These are phyloP conservation scores for Fusarium beomiforme DNA, from an alignment of 2,329 filamentous ascomycete species.

Conservation along the genomic window DNA sequence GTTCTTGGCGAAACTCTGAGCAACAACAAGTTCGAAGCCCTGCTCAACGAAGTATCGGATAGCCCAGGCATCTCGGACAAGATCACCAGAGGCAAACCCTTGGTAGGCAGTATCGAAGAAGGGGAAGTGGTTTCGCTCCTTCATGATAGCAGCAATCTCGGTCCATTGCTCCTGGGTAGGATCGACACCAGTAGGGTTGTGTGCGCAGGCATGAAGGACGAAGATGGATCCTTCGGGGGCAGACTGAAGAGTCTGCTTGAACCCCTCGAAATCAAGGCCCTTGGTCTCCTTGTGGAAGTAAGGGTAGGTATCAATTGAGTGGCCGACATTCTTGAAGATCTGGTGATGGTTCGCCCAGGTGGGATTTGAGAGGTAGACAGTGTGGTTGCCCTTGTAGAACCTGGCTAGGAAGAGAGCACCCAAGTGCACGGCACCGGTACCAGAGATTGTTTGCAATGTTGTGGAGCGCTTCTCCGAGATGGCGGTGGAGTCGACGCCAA, in stretches of 20 bases:
- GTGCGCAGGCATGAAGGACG: slow-evolving; percentile 92
- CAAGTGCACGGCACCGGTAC: slow-evolving; percentile 93
- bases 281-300: slow-evolving; percentile 93
- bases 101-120: slow-evolving; percentile 99
- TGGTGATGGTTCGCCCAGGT: slow-evolving; percentile 99
- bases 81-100: slow-evolving; percentile 93
- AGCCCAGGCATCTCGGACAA: slow-evolving; percentile 87
- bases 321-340: slow-evolving; percentile 91
- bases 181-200: slow-evolving; percentile 98
- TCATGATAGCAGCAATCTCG: slow-evolving; percentile 82
- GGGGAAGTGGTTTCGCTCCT: slow-evolving; percentile 85
- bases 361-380: slow-evolving; percentile 91
- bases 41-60: slow-evolving; percentile 93
- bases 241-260: slow-evolving; percentile 75
- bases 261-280: slow-evolving; percentile 90
- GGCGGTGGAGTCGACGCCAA: slow-evolving; percentile 83
- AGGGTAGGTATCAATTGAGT: slow-evolving; percentile 84
- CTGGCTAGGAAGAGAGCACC: slow-evolving; percentile 92
- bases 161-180: slow-evolving; percentile 95
- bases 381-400: slow-evolving; percentile 82
- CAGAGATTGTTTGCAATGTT: slow-evolving; percentile 94
- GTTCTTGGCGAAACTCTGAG: slow-evolving; percentile 97
- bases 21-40: slow-evolving; percentile 87
- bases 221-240: slow-evolving; percentile 86
- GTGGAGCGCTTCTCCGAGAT: slow-evolving; percentile 83